Evolutionary conservation across 768 basidiomycete species (phyloP).

Genomic region (Dioszegia crocea): DNA sequence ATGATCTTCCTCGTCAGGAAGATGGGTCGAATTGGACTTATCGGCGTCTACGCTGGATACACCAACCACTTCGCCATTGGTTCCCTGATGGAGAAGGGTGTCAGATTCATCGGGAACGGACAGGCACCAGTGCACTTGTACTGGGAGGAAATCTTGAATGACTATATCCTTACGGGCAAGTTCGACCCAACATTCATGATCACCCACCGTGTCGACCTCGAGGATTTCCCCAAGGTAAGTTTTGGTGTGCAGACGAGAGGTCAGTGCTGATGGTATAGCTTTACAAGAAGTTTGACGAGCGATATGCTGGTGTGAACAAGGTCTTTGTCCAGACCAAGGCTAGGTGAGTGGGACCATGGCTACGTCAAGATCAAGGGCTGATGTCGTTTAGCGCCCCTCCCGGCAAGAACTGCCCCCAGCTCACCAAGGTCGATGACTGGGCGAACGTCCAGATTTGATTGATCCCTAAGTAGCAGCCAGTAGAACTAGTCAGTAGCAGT

Average conservation of each 20-base stretch:
- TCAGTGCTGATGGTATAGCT: constrained; percentile 33
- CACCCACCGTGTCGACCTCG: constrained; percentile 52
- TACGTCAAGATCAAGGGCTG: not conserved
- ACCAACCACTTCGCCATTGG: constrained; percentile 61
- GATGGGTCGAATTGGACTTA: constrained; percentile 56
- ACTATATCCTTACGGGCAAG: constrained; percentile 61
- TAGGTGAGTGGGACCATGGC: constrained; percentile 31
- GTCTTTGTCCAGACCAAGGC: constrained; percentile 71
- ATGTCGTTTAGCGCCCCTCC: constrained; percentile 49
- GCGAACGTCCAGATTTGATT: constrained; percentile 28
- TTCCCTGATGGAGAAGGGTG: constrained; percentile 72
- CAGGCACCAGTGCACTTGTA: constrained; percentile 71
- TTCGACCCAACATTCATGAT: constrained; percentile 60
- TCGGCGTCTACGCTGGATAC: constrained; percentile 65
- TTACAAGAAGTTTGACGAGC: constrained; percentile 63
- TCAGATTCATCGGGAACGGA: constrained; percentile 67
- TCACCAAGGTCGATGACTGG: constrained; percentile 60
- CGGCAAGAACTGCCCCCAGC: constrained; percentile 55
- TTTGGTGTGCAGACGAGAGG: not conserved
- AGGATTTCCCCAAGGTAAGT: constrained; percentile 57
- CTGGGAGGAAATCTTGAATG: constrained; percentile 67
- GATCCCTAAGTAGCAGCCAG: not conserved
- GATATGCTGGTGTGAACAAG: constrained; percentile 60
- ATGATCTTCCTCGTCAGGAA: constrained; percentile 56
- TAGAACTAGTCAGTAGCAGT: not conserved